A percentile compares a stretch with the other conserved stretches of the same genome.
Conservation (phyloP, 345 rosid species). For the Mallotus nudiflorus region DNA sequence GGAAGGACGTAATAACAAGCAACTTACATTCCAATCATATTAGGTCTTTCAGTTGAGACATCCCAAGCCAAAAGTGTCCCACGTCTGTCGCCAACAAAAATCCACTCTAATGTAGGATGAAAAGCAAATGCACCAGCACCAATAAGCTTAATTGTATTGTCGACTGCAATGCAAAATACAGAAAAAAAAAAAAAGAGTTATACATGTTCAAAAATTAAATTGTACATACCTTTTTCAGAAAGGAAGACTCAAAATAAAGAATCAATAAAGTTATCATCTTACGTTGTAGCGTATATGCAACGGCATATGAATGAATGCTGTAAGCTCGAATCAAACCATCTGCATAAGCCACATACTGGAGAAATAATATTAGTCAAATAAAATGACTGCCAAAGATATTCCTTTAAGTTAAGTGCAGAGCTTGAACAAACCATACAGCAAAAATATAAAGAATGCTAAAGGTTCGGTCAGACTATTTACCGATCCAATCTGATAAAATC, state of each 20-base stretch:
- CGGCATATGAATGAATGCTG: constrained; percentile 91
- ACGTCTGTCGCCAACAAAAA: constrained; percentile 97
- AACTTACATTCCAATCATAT: constrained; percentile 94
- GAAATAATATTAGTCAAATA: constrained; percentile 21
- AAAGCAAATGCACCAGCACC: constrained; percentile 97
- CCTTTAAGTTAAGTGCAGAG: constrained; percentile 2
- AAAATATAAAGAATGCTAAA: too few species aligned
- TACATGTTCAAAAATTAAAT: not conserved
- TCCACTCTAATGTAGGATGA: constrained; percentile 94
- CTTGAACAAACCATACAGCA: not conserved
- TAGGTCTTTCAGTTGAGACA: constrained; percentile 96
- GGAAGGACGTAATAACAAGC: not conserved
- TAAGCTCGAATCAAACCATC: constrained; percentile 97
- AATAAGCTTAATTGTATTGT: constrained; percentile 85
- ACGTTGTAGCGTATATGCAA: constrained; percentile 88
- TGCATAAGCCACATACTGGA: constrained; percentile 96
- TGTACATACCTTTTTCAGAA: not conserved
- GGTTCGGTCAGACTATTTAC: not conserved
- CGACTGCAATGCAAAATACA: constrained; percentile 55
- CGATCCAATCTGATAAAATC: too few species aligned
- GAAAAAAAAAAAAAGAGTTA: constrained; percentile 22
- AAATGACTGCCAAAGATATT: not conserved
- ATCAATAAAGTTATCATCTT: constrained; percentile 33
- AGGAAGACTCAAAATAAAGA: constrained; percentile 8
- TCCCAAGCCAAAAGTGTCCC: constrained; percentile 98